Evolutionary conservation across 176 grass and related monocot species (phyloP).

Genomic region (Saccharum spontaneum): DNA sequence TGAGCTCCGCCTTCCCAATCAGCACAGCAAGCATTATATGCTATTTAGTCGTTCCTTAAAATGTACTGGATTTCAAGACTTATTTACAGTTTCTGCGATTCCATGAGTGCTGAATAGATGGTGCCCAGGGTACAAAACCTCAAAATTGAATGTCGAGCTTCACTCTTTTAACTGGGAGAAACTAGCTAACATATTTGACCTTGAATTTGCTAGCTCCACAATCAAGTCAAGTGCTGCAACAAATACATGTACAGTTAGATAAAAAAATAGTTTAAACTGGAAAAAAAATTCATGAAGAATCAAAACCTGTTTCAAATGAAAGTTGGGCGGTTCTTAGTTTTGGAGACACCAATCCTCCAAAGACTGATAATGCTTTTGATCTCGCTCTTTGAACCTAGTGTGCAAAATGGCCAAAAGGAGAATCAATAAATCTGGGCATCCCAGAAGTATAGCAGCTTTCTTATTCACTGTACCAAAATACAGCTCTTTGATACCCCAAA

Average conservation of each 20-base stretch:
- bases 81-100: not conserved
- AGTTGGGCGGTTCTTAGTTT: constrained; percentile 75
- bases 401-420: constrained; percentile 8
- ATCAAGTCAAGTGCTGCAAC: constrained; percentile 68
- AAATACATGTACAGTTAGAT: constrained; percentile 33
- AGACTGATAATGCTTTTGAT: constrained; percentile 77
- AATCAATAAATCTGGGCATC: not conserved
- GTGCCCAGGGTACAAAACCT: not conserved
- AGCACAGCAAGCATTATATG: not conserved
- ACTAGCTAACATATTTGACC: constrained; percentile 51
- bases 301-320: constrained; percentile 90
- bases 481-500: not conserved
- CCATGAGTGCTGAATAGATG: not conserved
- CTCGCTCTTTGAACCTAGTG: constrained; percentile 65
- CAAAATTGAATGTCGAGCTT: constrained; percentile 2
- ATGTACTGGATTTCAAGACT: not conserved
- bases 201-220: constrained; percentile 63
- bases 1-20: not conserved
- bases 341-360: constrained; percentile 75
- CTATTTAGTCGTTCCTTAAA: not conserved
- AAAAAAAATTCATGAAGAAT: not conserved
- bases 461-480: not conserved
- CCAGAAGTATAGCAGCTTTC: not conserved
- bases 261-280: not conserved
- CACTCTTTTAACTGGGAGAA: constrained; percentile 47